Percentiles rank a stretch among this genome's conserved stretches.
Evolutionary conservation across 164 flowering plant genomes (phyloP).

Genomic region (Brasenia schreberi): DNA sequence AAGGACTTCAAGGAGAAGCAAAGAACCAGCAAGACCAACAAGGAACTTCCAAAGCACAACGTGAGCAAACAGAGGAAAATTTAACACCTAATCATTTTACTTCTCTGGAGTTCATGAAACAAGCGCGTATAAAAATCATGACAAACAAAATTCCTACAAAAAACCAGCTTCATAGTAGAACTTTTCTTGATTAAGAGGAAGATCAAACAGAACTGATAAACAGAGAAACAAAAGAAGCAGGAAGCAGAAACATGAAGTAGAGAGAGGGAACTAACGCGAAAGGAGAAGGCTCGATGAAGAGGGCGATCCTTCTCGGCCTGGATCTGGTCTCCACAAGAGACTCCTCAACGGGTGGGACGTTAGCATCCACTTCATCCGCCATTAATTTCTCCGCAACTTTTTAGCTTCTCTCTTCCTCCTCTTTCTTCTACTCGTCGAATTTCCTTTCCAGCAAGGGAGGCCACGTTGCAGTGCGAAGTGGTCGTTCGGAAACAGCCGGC

Average conservation of each 20-base stretch:
- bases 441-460: background rate
- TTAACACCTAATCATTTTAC: too few relatives aligned
- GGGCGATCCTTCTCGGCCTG: slow-evolving; percentile 75
- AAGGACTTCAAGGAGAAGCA: too few relatives aligned
- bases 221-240: background rate
- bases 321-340: slow-evolving; percentile 20
- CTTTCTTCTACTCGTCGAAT: background rate
- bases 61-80: too few relatives aligned
- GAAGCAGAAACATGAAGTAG: background rate
- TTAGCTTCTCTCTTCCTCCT: slow-evolving; percentile 3
- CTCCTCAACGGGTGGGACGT: slow-evolving; percentile 34
- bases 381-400: slow-evolving; percentile 10
- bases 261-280: slow-evolving; percentile 57
- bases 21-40: too few relatives aligned
- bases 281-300: slow-evolving; percentile 98
- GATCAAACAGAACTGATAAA: background rate
- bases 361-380: slow-evolving; percentile 23
- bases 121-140: too few relatives aligned
- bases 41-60: too few relatives aligned
- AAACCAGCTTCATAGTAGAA: background rate
- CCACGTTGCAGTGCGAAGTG: background rate
- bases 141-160: too few relatives aligned
- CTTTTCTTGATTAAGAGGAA: too few relatives aligned
- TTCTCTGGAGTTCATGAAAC: too few relatives aligned
- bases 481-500: background rate